These are phyloP conservation scores for Hemileia vastatrix DNA, from an alignment of 1,284 basidiomycete species.

Conservation along the genomic window DNA sequence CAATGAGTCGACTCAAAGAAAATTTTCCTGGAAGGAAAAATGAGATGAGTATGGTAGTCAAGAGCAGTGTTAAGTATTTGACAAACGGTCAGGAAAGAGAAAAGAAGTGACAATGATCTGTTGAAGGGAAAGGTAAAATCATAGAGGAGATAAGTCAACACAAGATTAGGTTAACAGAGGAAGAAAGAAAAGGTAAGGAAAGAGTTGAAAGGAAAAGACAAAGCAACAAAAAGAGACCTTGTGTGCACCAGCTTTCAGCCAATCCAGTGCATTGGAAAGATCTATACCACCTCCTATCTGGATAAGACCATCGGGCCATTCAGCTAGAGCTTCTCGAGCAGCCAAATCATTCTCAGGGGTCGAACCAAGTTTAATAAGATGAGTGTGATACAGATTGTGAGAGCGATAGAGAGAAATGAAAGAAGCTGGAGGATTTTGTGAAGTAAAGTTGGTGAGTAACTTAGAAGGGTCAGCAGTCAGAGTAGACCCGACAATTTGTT, in stretches of 20 bases:
- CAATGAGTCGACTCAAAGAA: conserved; percentile 60
- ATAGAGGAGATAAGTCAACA: not conserved
- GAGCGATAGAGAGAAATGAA: conserved; percentile 55
- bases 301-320: conserved; percentile 67
- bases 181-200: conserved; percentile 11
- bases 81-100: conserved; percentile 76
- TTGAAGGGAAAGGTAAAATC: not conserved
- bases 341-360: conserved; percentile 74
- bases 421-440: conserved; percentile 48
- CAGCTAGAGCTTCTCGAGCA: conserved; percentile 65
- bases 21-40: too few relatives aligned
- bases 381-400: conserved; percentile 67
- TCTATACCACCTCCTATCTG: conserved; percentile 93
- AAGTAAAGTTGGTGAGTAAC: conserved; percentile 84
- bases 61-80: too few relatives aligned
- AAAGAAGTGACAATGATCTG: conserved; percentile 95
- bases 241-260: conserved; percentile 80
- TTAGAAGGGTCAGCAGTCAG: conserved; percentile 57
- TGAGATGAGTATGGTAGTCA: too few relatives aligned
- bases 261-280: conserved; percentile 65
- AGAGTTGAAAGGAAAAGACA: not conserved
- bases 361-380: conserved; percentile 96
- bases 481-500: conserved; percentile 96
- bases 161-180: not conserved
- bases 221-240: conserved; percentile 55